Percentiles rank a stretch among this genome's conserved stretches.
phyloP scores from a whole-genome alignment of 140 eudicot species.

The Cichorium intybus region DNA sequence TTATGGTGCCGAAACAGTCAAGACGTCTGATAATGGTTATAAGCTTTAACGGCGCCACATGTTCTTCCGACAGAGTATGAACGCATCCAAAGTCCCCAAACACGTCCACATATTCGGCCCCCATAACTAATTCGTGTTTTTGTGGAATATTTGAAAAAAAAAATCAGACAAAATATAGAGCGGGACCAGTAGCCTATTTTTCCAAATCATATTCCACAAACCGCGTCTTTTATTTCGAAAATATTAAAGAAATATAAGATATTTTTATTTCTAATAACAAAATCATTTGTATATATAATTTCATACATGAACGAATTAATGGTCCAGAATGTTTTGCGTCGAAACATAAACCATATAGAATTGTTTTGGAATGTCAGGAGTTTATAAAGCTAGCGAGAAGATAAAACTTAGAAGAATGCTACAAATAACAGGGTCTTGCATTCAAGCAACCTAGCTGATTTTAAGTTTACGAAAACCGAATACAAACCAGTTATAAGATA shows the following conservation, averaged over 20 bases:
- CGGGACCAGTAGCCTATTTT: neutral
- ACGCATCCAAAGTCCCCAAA: constrained; percentile 3
- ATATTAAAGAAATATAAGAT: neutral
- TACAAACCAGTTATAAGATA: too few relatives aligned
- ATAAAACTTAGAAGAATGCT: too few relatives aligned
- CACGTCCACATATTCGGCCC: constrained; percentile 6
- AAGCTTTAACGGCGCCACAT: neutral
- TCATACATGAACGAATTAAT: too few relatives aligned
- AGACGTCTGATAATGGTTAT: neutral
- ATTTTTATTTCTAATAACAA: too few relatives aligned
- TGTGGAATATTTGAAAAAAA: constrained; percentile 1
- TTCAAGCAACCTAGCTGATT: too few relatives aligned
- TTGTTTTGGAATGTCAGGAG: too few relatives aligned
- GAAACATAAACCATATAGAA: too few relatives aligned
- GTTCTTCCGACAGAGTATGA: constrained; percentile 29
- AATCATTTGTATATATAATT: too few relatives aligned
- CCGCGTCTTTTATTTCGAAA: constrained; percentile 12
- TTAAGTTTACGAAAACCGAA: too few relatives aligned
- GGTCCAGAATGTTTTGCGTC: too few relatives aligned
- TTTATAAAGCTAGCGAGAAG: too few relatives aligned
- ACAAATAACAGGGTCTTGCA: too few relatives aligned
- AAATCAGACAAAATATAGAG: neutral
- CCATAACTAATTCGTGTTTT: constrained; percentile 3
- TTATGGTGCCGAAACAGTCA: neutral
- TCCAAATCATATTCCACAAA: constrained; percentile 14